phyloP scores from a whole-genome alignment of 2,329 filamentous ascomycete genomes.

The Phaeoacremonium minimum region DNA sequence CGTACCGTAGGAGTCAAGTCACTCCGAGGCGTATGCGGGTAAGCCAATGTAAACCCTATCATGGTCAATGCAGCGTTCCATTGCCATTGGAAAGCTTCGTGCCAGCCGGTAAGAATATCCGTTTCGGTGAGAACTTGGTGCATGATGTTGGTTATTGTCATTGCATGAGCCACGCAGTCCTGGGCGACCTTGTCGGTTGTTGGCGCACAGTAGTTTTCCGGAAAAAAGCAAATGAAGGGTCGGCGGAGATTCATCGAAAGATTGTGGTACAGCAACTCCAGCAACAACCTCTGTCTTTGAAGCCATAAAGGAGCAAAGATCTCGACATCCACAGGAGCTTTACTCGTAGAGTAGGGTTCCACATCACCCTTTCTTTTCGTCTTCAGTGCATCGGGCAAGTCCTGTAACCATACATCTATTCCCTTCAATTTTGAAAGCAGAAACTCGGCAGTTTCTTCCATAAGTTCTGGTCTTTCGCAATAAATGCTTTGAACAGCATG shows the following conservation, averaged over 20 bases:
- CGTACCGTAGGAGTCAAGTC: constrained; percentile 21
- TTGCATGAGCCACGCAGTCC: constrained; percentile 25
- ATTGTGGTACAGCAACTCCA: constrained; percentile 35
- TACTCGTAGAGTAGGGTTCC: constrained; percentile 26
- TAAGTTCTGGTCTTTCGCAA: constrained; percentile 21
- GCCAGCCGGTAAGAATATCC: constrained; percentile 27
- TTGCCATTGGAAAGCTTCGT: constrained; percentile 34
- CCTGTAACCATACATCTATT: constrained; percentile 25
- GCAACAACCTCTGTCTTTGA: constrained; percentile 33
- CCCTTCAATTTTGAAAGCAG: constrained; percentile 13
- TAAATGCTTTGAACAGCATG: not conserved
- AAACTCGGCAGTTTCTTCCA: constrained; percentile 24
- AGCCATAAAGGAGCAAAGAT: constrained; percentile 31
- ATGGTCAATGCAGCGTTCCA: constrained; percentile 35
- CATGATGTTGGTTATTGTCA: constrained; percentile 28
- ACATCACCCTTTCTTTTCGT: constrained; percentile 22
- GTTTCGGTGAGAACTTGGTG: constrained; percentile 26
- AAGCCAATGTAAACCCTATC: constrained; percentile 32
- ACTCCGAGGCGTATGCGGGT: constrained; percentile 26
- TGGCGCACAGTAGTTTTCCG: constrained; percentile 5
- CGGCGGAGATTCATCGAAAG: constrained; percentile 29
- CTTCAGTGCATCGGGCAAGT: constrained; percentile 29
- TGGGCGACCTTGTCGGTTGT: constrained; percentile 20
- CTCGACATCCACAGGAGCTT: constrained; percentile 23
- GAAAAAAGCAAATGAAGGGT: constrained; percentile 30